Evolutionary conservation across 495 filamentous ascomycete genomes (phyloP).

Genomic region (Neurospora discreta): DNA sequence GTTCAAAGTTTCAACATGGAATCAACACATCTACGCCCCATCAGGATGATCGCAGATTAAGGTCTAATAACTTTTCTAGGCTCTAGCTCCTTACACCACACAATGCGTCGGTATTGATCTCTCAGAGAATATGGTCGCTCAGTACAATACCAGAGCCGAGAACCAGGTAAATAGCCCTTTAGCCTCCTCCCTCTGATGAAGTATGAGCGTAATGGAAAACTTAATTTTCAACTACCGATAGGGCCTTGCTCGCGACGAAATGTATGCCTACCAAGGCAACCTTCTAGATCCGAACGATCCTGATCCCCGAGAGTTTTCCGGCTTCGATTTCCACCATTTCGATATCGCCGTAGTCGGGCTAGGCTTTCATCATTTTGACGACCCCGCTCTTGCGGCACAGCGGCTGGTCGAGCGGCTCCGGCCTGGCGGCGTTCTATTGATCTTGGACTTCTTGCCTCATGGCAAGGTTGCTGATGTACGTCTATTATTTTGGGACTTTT

Average conservation of each 20-base stretch:
- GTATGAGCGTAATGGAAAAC: too few relatives aligned
- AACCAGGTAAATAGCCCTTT: slow-evolving; percentile 25
- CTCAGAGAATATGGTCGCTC: slow-evolving; percentile 52
- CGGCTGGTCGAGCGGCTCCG: slow-evolving; percentile 48
- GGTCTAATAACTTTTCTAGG: slow-evolving; percentile 19
- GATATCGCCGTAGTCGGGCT: slow-evolving; percentile 54
- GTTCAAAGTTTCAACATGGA: neutral
- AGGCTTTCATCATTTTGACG: slow-evolving; percentile 64
- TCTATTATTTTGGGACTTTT: neutral
- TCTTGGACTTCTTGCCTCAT: slow-evolving; percentile 52
- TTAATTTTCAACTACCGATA: slow-evolving; percentile 1
- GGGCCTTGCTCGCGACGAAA: slow-evolving; percentile 37
- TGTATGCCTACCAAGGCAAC: slow-evolving; percentile 49
- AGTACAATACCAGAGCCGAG: slow-evolving; percentile 41
- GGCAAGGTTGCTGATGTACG: slow-evolving; percentile 18
- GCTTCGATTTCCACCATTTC: slow-evolving; percentile 44
- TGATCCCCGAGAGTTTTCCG: slow-evolving; percentile 26
- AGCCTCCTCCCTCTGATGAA: neutral
- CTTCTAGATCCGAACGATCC: slow-evolving; percentile 34
- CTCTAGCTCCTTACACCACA: slow-evolving; percentile 49
- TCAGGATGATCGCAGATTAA: too few relatives aligned
- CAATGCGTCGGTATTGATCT: slow-evolving; percentile 55
- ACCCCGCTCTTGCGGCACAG: slow-evolving; percentile 43
- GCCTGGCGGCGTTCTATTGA: slow-evolving; percentile 50
- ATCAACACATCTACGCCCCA: too few relatives aligned